Conservation (phyloP, 148 eudicot species). For the Nepenthes gracilis region DNA sequence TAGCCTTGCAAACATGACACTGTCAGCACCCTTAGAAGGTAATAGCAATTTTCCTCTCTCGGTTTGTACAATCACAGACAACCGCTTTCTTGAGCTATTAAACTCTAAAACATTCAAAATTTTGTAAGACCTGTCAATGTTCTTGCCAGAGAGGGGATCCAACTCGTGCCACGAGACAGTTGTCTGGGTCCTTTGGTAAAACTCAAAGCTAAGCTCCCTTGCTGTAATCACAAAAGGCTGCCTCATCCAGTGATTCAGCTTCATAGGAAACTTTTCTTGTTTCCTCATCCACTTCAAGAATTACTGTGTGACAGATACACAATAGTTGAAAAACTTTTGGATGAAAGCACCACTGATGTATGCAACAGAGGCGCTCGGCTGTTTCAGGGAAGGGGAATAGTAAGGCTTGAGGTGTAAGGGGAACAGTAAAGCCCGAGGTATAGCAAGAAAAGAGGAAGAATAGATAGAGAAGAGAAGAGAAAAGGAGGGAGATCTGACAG, state of each 20-base stretch:
- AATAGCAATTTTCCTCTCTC: conserved; percentile 59
- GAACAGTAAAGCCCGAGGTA: too few relatives aligned
- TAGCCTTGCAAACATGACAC: conserved; percentile 87
- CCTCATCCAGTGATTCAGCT: conserved; percentile 98
- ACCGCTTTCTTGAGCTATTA: conserved; percentile 74
- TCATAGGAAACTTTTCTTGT: conserved; percentile 67
- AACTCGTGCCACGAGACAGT: conserved; percentile 54
- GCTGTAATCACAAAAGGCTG: conserved; percentile 97
- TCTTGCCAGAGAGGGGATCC: conserved; percentile 45
- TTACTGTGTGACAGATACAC: conserved; percentile 84
- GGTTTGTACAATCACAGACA: conserved; percentile 78
- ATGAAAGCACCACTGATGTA: conserved; percentile 11
- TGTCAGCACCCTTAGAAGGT: conserved; percentile 94
- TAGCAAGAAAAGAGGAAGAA: too few relatives aligned
- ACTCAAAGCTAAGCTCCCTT: conserved; percentile 84
- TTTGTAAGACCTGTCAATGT: conserved; percentile 67
- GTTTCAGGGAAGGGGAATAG: too few relatives aligned
- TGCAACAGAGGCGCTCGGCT: too few relatives aligned
- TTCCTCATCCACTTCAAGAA: conserved; percentile 81
- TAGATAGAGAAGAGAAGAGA: too few relatives aligned
- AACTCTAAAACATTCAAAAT: conserved; percentile 72
- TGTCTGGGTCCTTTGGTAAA: conserved; percentile 71
- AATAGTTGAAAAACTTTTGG: conserved; percentile 59
- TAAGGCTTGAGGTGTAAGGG: too few relatives aligned
- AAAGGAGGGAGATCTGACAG: too few relatives aligned